Evolutionary conservation across 2,329 filamentous ascomycete species (phyloP).

Genomic region (Phyllosticta ampelicida): DNA sequence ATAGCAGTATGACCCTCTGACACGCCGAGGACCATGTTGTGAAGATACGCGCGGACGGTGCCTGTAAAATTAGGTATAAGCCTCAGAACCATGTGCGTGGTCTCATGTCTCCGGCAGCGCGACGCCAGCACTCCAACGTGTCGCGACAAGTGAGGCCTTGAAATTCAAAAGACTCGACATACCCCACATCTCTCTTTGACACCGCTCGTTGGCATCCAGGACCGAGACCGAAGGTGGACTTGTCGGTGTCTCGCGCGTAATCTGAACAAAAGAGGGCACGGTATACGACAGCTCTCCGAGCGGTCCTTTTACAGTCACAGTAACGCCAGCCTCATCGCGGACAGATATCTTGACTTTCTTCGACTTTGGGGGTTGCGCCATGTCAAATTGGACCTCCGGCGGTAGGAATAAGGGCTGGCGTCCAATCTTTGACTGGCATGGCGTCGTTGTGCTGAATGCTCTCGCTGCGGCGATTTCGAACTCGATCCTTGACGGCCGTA

Average conservation of each 20-base stretch:
- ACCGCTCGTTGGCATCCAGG: constrained; percentile 53
- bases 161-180: constrained; percentile 23
- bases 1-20: constrained; percentile 95
- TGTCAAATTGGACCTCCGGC: constrained; percentile 54
- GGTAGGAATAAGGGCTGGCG: constrained; percentile 44
- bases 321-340: constrained; percentile 51
- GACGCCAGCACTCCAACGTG: background rate
- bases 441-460: constrained; percentile 61
- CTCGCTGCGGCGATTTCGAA: constrained; percentile 20
- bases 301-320: constrained; percentile 68
- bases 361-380: constrained; percentile 51
- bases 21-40: constrained; percentile 84
- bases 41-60: constrained; percentile 79
- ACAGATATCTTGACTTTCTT: constrained; percentile 48
- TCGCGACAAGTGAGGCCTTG: background rate
- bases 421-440: constrained; percentile 71
- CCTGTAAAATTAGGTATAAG: constrained; percentile 40
- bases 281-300: constrained; percentile 66
- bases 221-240: constrained; percentile 60
- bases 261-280: constrained; percentile 66
- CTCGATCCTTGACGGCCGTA: constrained; percentile 10
- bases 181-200: constrained; percentile 97
- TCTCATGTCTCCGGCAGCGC: too few relatives aligned
- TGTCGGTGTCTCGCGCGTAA: constrained; percentile 55
- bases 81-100: constrained; percentile 1